Base-by-base conservation (phyloP, 2,329 filamentous ascomycete genomes). In the Ploettnerulaceae sp. region DNA sequence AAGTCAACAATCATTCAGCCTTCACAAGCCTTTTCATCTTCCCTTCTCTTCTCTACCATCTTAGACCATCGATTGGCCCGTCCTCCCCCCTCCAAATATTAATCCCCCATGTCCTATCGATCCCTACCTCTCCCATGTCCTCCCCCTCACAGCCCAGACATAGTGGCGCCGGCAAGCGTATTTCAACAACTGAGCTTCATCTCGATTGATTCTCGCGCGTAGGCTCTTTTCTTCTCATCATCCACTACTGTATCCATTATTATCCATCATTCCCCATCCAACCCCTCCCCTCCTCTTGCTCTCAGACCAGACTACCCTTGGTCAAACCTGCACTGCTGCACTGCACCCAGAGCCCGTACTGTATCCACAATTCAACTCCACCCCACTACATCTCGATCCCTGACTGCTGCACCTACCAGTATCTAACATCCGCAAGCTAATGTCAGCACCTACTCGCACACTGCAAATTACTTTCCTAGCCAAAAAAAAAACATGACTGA, bases 331-430 rank as follows among this genome's bases (percentile, higher is more conserved):
- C 28, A 26, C 15, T 32, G 21, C 14, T 20, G 17, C 32, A 18
- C 29, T 8, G 8, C 22, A 24, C 20, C 39, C 29, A 11, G 15
- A 29, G 39, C 33, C 25, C 7, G n/a, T 33, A 14, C 35, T 36
- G 14, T 37, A 22, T 11, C 36, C 49, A 36, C 29, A 20, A 36
- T 33, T 24, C 40, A 28, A 22, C 36, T 55, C 49, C 47, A 48
- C 38, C 55, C 54, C 55, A 53, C 54, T 51, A 47, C 39, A 36
- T 48, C 51, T 51, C 51, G 53, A 61, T 60, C 56, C 56, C 51
- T 53, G 47, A 37, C 34, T 35, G 41, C 43, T 18, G 28, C 28
- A 3, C 20, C 18, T 49, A 28, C 46, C 28, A 45, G 28, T 21
- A 32, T 47, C 40, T 40, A 33, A 22, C 34, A 37, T 45, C 21